These are phyloP conservation scores for Arthrobotrys sphaeroides DNA, from an alignment of 2,329 filamentous ascomycete genomes.

Conservation along the genomic window DNA sequence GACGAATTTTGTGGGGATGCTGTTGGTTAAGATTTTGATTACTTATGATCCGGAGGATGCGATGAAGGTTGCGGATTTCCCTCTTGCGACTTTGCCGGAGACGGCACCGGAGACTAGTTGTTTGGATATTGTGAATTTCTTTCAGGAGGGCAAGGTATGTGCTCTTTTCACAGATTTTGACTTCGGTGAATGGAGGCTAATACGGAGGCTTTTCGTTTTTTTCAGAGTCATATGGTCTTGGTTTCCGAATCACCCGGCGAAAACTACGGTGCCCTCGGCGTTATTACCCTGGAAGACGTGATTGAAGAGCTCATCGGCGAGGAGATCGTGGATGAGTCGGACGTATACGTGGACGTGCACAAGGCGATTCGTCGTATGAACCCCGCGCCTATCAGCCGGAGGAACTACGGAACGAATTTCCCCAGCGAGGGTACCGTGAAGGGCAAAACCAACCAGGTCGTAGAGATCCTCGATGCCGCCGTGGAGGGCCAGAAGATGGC, in stretches of 20 bases:
- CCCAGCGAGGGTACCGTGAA: conserved; percentile 55
- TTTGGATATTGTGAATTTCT: conserved; percentile 98
- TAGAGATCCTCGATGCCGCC: conserved; percentile 61
- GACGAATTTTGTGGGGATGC: conserved; percentile 94
- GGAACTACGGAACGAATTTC: conserved; percentile 54
- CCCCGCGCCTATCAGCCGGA: conserved; percentile 68
- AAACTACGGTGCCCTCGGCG: conserved; percentile 86
- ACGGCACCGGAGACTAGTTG: conserved; percentile 95
- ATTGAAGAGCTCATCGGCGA: conserved; percentile 99
- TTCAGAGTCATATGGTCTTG: conserved; percentile 80
- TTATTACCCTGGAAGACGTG: conserved; percentile 95
- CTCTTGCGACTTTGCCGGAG: conserved; percentile 91
- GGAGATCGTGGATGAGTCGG: conserved; percentile 98
- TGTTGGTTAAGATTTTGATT: conserved; percentile 97
- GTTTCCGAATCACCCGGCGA: conserved; percentile 93
- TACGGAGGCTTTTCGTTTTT: conserved; percentile 68
- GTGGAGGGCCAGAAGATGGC: conserved; percentile 57
- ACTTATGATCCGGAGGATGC: conserved; percentile 97
- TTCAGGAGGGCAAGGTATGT: conserved; percentile 86
- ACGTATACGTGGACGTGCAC: conserved; percentile 97
- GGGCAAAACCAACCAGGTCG: conserved; percentile 60
- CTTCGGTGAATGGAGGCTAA: background rate
- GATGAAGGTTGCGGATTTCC: conserved; percentile 86
- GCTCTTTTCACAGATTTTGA: background rate
- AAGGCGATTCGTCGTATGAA: conserved; percentile 92